Conservation (phyloP, 805 yeast genomes). For the Blastobotrys americana region DNA sequence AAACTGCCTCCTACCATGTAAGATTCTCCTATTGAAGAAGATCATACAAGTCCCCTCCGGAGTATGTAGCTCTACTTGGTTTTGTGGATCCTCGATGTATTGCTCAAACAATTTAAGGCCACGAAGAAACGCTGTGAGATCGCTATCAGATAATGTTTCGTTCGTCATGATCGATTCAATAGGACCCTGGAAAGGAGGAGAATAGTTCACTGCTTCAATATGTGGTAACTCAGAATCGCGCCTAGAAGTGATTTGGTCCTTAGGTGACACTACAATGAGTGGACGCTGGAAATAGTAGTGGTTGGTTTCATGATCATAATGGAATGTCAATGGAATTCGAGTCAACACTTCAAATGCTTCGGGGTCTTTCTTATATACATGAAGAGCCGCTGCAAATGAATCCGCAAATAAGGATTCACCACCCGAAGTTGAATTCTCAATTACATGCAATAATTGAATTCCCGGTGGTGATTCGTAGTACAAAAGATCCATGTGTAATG, state of each 20-base stretch:
- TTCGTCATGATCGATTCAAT: slow-evolving; percentile 38
- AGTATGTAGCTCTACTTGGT: slow-evolving; percentile 49
- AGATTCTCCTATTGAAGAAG: slow-evolving; percentile 62
- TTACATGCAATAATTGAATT: slow-evolving; percentile 56
- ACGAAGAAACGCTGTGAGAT: slow-evolving; percentile 48
- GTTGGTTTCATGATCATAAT: slow-evolving; percentile 55
- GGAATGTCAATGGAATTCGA: slow-evolving; percentile 59
- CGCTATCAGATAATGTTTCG: slow-evolving; percentile 34
- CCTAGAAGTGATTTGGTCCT: background rate
- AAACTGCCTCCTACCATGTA: slow-evolving; percentile 55
- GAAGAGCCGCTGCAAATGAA: slow-evolving; percentile 55
- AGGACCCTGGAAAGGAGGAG: slow-evolving; percentile 83
- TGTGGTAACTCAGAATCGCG: slow-evolving; percentile 29
- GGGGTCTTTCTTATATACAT: slow-evolving; percentile 50
- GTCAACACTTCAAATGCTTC: slow-evolving; percentile 56
- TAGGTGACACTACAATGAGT: slow-evolving; percentile 44
- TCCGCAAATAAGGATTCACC: slow-evolving; percentile 69
- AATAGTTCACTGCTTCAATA: slow-evolving; percentile 58
- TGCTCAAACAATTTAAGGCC: slow-evolving; percentile 58
- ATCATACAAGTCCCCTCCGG: slow-evolving; percentile 56
- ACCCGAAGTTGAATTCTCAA: slow-evolving; percentile 41
- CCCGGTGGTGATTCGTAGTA: slow-evolving; percentile 82
- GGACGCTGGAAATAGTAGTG: slow-evolving; percentile 58
- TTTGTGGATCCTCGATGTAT: slow-evolving; percentile 43
- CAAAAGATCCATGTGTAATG: slow-evolving; percentile 69